Percentiles rank a stretch among this genome's conserved stretches.
These are phyloP conservation scores for Syzygium aqueum DNA, from an alignment of 345 rosid species.

Conservation along the genomic window DNA sequence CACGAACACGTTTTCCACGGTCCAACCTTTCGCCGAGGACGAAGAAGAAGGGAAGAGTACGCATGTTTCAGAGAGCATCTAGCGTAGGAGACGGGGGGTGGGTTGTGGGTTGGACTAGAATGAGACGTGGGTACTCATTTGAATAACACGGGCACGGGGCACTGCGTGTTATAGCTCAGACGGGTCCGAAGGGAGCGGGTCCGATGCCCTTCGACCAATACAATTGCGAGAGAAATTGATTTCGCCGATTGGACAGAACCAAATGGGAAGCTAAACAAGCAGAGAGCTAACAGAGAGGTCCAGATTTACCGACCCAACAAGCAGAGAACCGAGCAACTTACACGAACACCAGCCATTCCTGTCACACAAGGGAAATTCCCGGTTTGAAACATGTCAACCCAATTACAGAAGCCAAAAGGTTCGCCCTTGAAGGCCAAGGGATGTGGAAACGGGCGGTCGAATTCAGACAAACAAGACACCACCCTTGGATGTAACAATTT, in stretches of 20 bases:
- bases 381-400: no score
- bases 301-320: not conserved
- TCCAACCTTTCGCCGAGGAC: not conserved
- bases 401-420: no score
- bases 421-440: not conserved
- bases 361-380: no score
- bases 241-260: not conserved
- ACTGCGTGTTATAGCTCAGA: not conserved
- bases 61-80: not conserved
- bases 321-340: no score
- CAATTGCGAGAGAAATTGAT: not conserved
- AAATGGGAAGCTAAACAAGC: not conserved
- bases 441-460: not conserved
- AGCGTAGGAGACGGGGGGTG: not conserved
- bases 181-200: not conserved
- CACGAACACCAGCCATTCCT: no score
- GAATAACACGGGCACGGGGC: rapidly evolving
- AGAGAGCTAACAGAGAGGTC: not conserved
- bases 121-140: not conserved
- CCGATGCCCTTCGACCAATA: not conserved
- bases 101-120: not conserved
- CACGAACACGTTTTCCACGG: not conserved
- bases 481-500: not conserved
- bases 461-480: not conserved
- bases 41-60: not conserved